Conservation (phyloP, 768 basidiomycete species). For the Serendipita sp. region DNA sequence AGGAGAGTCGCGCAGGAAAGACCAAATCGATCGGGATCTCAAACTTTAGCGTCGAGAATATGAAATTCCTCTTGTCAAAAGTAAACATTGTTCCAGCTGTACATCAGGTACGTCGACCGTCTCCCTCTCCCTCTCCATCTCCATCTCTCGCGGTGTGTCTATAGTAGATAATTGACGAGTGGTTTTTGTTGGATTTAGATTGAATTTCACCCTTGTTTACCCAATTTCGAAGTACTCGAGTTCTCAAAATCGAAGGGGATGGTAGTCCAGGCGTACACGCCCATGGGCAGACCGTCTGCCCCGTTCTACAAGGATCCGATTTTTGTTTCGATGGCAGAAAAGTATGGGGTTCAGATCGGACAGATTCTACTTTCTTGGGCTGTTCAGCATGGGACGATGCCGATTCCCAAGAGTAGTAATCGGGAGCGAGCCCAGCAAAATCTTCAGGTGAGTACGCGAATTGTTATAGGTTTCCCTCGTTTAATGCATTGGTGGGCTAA, state of each 20-base stretch:
- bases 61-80: slow-evolving; percentile 53
- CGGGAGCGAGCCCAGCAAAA: slow-evolving; percentile 8
- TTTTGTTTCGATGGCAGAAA: slow-evolving; percentile 22
- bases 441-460: slow-evolving; percentile 9
- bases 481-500: too few relatives aligned
- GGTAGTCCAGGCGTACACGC: slow-evolving; percentile 50
- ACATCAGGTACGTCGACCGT: slow-evolving; percentile 48
- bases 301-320: slow-evolving; percentile 23
- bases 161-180: not conserved
- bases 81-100: slow-evolving; percentile 57
- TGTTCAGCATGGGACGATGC: slow-evolving; percentile 15
- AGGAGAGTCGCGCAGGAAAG: not conserved
- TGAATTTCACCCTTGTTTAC: slow-evolving; percentile 53
- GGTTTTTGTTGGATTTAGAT: slow-evolving; percentile 17
- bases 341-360: slow-evolving; percentile 28
- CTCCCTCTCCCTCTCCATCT: too few relatives aligned
- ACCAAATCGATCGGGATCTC: slow-evolving; percentile 48
- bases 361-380: slow-evolving; percentile 15
- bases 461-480: not conserved
- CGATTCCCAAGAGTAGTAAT: slow-evolving; percentile 15
- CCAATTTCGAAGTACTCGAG: slow-evolving; percentile 39
- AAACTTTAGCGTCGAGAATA: slow-evolving; percentile 53
- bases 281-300: slow-evolving; percentile 22
- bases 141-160: not conserved
- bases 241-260: slow-evolving; percentile 44